Evolutionary conservation across 2,329 filamentous ascomycete genomes (phyloP).

Genomic region (Fusarium redolens): DNA sequence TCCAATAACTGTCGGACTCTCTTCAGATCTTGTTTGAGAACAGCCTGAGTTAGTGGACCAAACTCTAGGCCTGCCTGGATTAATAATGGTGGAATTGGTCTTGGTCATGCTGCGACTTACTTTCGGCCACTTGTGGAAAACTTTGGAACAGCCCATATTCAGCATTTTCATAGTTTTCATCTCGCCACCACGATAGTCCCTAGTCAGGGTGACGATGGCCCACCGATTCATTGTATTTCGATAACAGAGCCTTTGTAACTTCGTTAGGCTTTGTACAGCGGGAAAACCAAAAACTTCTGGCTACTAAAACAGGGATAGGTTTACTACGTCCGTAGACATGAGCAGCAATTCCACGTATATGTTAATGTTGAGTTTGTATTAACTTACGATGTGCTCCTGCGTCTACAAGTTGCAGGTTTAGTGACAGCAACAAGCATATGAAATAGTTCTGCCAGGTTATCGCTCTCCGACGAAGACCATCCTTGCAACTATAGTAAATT

Average conservation of each 20-base stretch:
- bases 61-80: background rate
- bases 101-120: background rate
- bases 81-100: rapidly evolving
- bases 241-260: background rate
- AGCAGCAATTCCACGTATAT: rapidly evolving
- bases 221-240: rapidly evolving
- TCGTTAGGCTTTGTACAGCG: rapidly evolving
- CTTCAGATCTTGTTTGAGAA: rapidly evolving
- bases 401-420: rapidly evolving
- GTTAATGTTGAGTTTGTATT: rapidly evolving
- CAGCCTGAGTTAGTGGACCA: rapidly evolving
- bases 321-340: background rate
- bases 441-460: background rate
- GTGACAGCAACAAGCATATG: background rate
- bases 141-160: background rate
- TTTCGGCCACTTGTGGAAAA: background rate
- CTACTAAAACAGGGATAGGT: background rate
- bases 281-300: rapidly evolving
- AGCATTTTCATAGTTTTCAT: rapidly evolving
- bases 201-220: background rate
- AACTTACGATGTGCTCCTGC: background rate
- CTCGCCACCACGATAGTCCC: background rate
- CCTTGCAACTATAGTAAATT: no score
- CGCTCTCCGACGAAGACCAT: background rate
- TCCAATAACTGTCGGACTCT: background rate